These are phyloP conservation scores for Sungouiozyma intestinalis DNA, from an alignment of 805 yeast species.

Conservation along the genomic window DNA sequence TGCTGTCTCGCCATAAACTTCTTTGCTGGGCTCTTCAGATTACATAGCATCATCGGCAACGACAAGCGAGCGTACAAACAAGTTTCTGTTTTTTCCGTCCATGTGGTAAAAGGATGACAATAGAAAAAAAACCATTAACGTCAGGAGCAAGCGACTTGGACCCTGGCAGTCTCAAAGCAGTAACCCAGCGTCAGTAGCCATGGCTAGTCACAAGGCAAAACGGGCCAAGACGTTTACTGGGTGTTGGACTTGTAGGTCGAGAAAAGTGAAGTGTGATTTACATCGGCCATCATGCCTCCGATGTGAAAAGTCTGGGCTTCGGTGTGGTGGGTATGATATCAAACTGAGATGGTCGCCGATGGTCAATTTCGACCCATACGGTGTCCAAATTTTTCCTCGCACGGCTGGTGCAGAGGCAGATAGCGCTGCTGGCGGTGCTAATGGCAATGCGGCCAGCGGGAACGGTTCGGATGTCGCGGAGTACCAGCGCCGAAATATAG, in stretches of 20 bases:
- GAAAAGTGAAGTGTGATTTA: constrained; percentile 76
- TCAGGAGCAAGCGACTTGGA: neutral
- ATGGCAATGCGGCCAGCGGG: neutral
- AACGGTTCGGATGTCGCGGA: constrained; percentile 33
- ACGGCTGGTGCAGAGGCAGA: constrained; percentile 8
- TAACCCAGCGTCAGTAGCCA: neutral
- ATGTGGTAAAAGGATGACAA: no score
- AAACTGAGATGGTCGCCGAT: constrained; percentile 67
- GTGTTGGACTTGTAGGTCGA: constrained; percentile 74
- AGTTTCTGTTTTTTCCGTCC: neutral
- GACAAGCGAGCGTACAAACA: neutral
- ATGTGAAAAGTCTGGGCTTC: constrained; percentile 55
- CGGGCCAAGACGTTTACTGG: constrained; percentile 73
- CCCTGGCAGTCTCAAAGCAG: neutral
- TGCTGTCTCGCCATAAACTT: neutral
- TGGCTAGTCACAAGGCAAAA: constrained; percentile 4
- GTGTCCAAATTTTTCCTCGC: constrained; percentile 17
- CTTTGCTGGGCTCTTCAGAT: neutral
- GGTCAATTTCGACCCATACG: constrained; percentile 38
- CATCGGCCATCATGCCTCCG: constrained; percentile 59
- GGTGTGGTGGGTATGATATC: constrained; percentile 77
- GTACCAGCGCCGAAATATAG: constrained; percentile 61
- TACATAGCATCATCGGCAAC: neutral
- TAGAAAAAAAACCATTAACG: no score
- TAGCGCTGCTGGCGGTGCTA: constrained; percentile 6